A percentile compares a stretch with the other conserved stretches of the same genome.
These are phyloP conservation scores for Mortierella sp. DNA, from an alignment of 371 early-diverging fungal species.

Conservation along the genomic window DNA sequence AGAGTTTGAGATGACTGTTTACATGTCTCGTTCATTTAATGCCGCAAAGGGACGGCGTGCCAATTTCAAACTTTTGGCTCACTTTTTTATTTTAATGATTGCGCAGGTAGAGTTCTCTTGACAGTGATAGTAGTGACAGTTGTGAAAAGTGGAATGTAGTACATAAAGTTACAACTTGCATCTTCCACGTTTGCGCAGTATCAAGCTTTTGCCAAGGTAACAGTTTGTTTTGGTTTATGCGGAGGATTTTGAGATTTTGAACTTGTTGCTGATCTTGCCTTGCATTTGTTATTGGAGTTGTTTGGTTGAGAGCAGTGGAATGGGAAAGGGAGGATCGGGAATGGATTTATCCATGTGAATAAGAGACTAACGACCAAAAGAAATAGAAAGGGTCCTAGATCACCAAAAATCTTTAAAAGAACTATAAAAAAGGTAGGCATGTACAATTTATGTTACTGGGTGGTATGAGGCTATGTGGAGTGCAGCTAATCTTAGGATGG, in stretches of 20 bases:
- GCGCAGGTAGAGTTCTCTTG: no score
- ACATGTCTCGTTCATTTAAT: background rate
- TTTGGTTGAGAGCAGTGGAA: slow-evolving; percentile 1
- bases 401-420: no score
- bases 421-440: no score
- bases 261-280: background rate
- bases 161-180: no score
- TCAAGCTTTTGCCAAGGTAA: background rate
- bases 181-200: slow-evolving; percentile 1
- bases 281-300: background rate
- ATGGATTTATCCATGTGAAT: slow-evolving; percentile 6
- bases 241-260: background rate
- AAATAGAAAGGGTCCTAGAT: background rate
- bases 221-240: background rate
- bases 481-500: no score
- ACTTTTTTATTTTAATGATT: no score
- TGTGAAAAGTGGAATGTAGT: no score
- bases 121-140: no score
- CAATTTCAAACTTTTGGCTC: no score
- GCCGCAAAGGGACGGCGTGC: no score
- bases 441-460: no score
- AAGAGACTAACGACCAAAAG: background rate
- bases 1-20: background rate
- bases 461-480: no score
- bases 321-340: slow-evolving; percentile 3